Percentiles rank a stretch among this genome's conserved stretches.
These are phyloP conservation scores for Phytophthora idaei DNA, from an alignment of 352 stramenopile genomes.

Conservation along the genomic window DNA sequence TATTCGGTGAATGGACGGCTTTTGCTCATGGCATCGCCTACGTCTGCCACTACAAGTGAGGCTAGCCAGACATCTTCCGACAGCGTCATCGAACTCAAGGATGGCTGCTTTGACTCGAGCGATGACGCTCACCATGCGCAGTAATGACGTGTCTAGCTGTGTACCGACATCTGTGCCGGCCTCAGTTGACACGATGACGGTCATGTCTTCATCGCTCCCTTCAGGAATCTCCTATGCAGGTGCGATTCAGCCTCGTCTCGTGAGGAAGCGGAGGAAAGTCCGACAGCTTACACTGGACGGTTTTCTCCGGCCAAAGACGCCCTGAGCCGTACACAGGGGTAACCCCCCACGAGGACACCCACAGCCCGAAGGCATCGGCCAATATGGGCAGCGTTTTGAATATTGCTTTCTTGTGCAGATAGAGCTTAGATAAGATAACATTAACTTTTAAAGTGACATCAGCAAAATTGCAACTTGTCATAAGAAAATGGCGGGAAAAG, in stretches of 20 bases:
- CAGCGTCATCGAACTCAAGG: constrained; percentile 47
- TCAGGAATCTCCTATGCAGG: constrained; percentile 6
- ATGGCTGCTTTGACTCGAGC: constrained; percentile 46
- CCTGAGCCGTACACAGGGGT: constrained; percentile 1
- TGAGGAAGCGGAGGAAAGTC: constrained; percentile 56
- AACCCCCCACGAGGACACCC: no score
- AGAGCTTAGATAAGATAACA: constrained; percentile 22
- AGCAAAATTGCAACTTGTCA: not conserved
- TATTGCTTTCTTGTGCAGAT: constrained; percentile 27
- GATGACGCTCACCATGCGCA: constrained; percentile 32
- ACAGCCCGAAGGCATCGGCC: no score
- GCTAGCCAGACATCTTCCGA: constrained; percentile 21
- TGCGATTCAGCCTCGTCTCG: constrained; percentile 41
- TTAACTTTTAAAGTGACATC: constrained; percentile 10
- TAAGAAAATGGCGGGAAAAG: constrained; percentile 28
- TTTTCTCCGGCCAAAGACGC: constrained; percentile 42
- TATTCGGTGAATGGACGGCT: constrained; percentile 27
- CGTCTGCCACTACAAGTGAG: constrained; percentile 11
- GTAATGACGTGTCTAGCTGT: constrained; percentile 10
- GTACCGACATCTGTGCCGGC: constrained; percentile 5
- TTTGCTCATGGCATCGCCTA: constrained; percentile 26
- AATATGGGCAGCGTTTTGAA: constrained; percentile 19
- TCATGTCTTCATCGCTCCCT: constrained; percentile 16
- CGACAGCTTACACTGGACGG: constrained; percentile 57
- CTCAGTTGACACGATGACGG: constrained; percentile 16